phyloP scores from a whole-genome alignment of 176 grass and related monocot genomes.

The Lolium rigidum region DNA sequence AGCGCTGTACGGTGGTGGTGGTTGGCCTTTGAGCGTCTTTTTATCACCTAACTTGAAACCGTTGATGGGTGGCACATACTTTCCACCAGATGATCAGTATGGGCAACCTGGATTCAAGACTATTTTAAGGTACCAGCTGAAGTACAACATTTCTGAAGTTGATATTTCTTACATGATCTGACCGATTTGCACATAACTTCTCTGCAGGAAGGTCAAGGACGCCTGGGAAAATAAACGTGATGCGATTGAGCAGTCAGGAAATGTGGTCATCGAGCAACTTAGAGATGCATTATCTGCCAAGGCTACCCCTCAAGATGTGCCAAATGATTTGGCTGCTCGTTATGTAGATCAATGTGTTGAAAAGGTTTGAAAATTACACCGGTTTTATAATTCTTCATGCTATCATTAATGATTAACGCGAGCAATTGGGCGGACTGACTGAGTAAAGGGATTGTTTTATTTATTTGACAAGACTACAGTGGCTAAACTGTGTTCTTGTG shows the following conservation, averaged over 20 bases:
- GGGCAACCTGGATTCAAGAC: constrained; percentile 95
- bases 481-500: not conserved
- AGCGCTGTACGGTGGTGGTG: constrained; percentile 82
- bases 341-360: constrained; percentile 74
- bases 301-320: constrained; percentile 66
- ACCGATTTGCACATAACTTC: not conserved
- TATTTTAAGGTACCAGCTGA: constrained; percentile 69
- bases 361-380: constrained; percentile 59
- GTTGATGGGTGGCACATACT: constrained; percentile 97
- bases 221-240: constrained; percentile 91
- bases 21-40: constrained; percentile 96
- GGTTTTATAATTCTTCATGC: constrained; percentile 14
- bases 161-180: not conserved
- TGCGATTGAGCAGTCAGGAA: constrained; percentile 68
- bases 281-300: constrained; percentile 74
- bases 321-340: constrained; percentile 58
- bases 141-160: constrained; percentile 6
- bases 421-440: not conserved
- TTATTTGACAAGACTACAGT: not conserved
- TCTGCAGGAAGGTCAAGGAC: constrained; percentile 84
- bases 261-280: constrained; percentile 75
- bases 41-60: constrained; percentile 86
- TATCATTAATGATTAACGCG: not conserved
- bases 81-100: constrained; percentile 92
- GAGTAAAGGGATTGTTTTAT: not conserved